Base-by-base conservation (phyloP, 306 rosid genomes). In the Gastrolobium villosum region DNA sequence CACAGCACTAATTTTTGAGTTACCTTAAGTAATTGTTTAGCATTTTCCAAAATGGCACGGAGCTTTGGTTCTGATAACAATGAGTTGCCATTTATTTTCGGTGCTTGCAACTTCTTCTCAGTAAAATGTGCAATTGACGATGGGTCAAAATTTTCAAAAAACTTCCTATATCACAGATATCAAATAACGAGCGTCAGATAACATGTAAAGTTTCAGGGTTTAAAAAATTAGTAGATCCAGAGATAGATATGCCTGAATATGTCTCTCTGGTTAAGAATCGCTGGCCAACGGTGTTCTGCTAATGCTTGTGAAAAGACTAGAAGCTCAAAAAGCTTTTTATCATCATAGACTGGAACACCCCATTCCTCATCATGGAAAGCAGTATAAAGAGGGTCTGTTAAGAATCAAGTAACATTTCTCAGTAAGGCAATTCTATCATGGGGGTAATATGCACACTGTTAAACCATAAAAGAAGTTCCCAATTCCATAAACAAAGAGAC, bases 331-430 rank as follows among this genome's bases (percentile, higher is more conserved):
- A 95, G 81, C 91, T 87, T 91, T 85, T 62, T 82, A 74, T 95
- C 99, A 41, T 95, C 91, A 56, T 83, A 63, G 60, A 82, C 87
- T 9, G 92, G 98, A 83, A 91, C 86, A 37, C 99, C 99, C 99
- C 98, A 95, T 84, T 95, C 99, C 78, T 87, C 84, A 28, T 95
- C 99, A 45, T 93, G 99, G 82, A 95, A 95, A 28, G 85, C 72
- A 74, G 59, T 80, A 53, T 95, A 95, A 26, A 83, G 75, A 61
- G 96, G 93, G 37, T 91, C 99, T 95, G 87, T 66, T 50, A 8
- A 54, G 35, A 68, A 82, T 59, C 65, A 77, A 81, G 36, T 26
- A 26, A 2, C 61, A 57, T 69, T 75, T 55, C 41, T 84, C 39
- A 4, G 30, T 76, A 9, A 75, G 54, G 62, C 46, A 69, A 62